A percentile compares a stretch with the other conserved stretches of the same genome.
These are phyloP conservation scores for Sanghuangporus sanghuang DNA, from an alignment of 1,284 basidiomycete genomes.

Conservation along the genomic window DNA sequence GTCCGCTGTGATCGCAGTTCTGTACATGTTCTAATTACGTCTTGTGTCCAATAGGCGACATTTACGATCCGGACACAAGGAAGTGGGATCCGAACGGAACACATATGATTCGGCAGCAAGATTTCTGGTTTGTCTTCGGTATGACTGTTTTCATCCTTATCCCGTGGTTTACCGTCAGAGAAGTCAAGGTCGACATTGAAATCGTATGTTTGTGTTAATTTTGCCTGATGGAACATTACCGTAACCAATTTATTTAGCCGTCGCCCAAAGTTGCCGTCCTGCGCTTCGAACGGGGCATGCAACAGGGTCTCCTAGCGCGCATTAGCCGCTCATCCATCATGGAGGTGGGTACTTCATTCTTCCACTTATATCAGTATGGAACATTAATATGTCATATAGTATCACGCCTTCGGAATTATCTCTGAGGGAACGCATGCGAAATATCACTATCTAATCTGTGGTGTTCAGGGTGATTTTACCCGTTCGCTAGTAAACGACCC, in stretches of 20 bases:
- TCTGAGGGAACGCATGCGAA: constrained; percentile 57
- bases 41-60: constrained; percentile 25
- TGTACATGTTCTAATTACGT: neutral
- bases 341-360: constrained; percentile 31
- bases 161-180: constrained; percentile 39
- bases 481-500: constrained; percentile 53
- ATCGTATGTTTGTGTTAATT: constrained; percentile 31
- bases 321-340: constrained; percentile 59
- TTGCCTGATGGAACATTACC: neutral
- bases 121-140: constrained; percentile 40
- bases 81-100: constrained; percentile 34
- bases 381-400: constrained; percentile 25
- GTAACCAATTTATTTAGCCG: constrained; percentile 36
- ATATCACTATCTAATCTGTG: constrained; percentile 66
- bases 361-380: neutral
- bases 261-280: constrained; percentile 64
- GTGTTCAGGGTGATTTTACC: constrained; percentile 70
- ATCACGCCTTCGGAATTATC: constrained; percentile 67
- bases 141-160: constrained; percentile 39
- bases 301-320: constrained; percentile 62
- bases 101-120: constrained; percentile 35
- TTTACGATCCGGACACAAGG: constrained; percentile 36
- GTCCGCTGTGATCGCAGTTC: constrained; percentile 1
- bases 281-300: constrained; percentile 66
- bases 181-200: constrained; percentile 39